Percentiles rank a stretch among this genome's conserved stretches.
Conservation (phyloP, 768 basidiomycete genomes). For the Termitomyces sp. region DNA sequence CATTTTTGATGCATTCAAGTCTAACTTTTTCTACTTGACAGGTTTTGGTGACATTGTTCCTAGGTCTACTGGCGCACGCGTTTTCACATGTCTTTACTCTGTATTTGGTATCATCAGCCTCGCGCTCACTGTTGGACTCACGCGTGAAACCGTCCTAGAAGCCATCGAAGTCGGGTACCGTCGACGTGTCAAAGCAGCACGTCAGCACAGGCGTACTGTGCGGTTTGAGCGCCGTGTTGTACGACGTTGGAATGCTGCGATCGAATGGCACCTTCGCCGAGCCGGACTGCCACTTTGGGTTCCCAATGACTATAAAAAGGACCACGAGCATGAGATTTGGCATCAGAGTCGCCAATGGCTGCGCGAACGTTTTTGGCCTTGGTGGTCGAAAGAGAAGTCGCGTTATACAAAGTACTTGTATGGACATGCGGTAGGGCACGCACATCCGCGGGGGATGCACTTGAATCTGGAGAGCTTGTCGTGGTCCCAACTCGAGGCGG, state of each 20-base stretch:
- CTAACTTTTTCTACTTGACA: conserved; percentile 17
- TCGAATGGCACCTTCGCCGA: conserved; percentile 58
- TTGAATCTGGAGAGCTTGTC: conserved; percentile 61
- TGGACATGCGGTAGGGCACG: conserved; percentile 1
- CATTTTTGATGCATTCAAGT: background rate
- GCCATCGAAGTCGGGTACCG: conserved; percentile 62
- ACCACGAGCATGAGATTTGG: background rate
- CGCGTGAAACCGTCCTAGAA: conserved; percentile 70
- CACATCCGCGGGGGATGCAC: conserved; percentile 42
- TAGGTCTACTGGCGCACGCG: conserved; percentile 38
- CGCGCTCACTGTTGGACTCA: conserved; percentile 57
- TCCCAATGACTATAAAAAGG: conserved; percentile 20
- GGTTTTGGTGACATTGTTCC: conserved; percentile 79
- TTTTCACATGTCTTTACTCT: conserved; percentile 56
- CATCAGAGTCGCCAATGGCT: conserved; percentile 1
- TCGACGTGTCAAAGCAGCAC: conserved; percentile 43
- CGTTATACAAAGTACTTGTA: conserved; percentile 1
- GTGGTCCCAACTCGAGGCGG: conserved; percentile 47
- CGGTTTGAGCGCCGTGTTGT: conserved; percentile 39
- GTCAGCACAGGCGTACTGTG: conserved; percentile 37
- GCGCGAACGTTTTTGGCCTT: conserved; percentile 4
- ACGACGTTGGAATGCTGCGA: conserved; percentile 51
- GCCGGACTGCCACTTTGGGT: conserved; percentile 51
- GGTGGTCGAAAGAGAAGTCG: background rate
- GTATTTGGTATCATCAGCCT: conserved; percentile 58